phyloP scores from a whole-genome alignment of 176 grass and related monocot genomes.

The Thalia dealbata region DNA sequence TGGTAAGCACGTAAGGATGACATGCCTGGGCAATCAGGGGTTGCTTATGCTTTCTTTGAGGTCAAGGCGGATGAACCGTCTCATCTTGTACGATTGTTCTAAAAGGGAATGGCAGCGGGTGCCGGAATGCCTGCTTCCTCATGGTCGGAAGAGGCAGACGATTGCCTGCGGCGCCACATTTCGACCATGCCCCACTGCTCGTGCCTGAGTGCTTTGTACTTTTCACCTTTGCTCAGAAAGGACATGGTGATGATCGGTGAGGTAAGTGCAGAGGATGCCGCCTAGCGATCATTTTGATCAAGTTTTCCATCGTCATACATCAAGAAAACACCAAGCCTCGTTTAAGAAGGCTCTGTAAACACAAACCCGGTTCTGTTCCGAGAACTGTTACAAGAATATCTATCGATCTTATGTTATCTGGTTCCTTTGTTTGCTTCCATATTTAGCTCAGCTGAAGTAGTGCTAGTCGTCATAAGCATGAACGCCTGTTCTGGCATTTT shows the following conservation, averaged over 20 bases:
- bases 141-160: slow-evolving; percentile 61
- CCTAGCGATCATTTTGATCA: not conserved
- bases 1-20: slow-evolving; percentile 96
- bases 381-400: not conserved
- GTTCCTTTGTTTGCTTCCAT: not conserved
- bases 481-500: too few species aligned
- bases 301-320: not conserved
- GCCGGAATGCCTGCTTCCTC: slow-evolving; percentile 60
- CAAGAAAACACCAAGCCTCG: not conserved
- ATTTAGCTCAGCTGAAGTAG: too few species aligned
- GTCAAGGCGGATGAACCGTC: slow-evolving; percentile 67
- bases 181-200: slow-evolving; percentile 56
- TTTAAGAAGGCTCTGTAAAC: not conserved
- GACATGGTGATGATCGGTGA: not conserved
- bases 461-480: too few species aligned
- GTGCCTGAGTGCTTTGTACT: slow-evolving; percentile 35
- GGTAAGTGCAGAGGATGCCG: not conserved
- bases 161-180: slow-evolving; percentile 83
- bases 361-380: not conserved
- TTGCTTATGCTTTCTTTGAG: slow-evolving; percentile 96
- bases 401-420: not conserved
- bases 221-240: too few species aligned
- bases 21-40: slow-evolving; percentile 85
- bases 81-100: slow-evolving; percentile 59
- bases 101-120: slow-evolving; percentile 87